Evolutionary conservation across 352 stramenopile genomes (phyloP).

Genomic region (Phytopythium helicoides): DNA sequence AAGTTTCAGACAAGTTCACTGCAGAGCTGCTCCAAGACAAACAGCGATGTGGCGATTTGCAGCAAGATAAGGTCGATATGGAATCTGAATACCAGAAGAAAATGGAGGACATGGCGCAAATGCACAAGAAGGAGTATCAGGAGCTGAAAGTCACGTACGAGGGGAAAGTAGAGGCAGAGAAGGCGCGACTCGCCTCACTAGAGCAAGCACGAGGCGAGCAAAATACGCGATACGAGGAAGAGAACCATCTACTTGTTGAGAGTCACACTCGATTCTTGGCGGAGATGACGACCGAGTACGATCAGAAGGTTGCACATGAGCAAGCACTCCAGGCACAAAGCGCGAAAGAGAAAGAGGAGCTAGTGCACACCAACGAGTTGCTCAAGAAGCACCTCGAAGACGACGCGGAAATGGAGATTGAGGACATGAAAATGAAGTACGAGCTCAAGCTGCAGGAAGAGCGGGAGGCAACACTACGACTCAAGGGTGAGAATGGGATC

Average conservation of each 20-base stretch:
- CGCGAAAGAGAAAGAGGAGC: slow-evolving; percentile 53
- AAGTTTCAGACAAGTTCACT: slow-evolving; percentile 93
- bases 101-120: slow-evolving; percentile 86
- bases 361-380: slow-evolving; percentile 88
- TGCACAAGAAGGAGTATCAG: slow-evolving; percentile 88
- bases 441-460: slow-evolving; percentile 90
- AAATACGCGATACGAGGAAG: slow-evolving; percentile 69
- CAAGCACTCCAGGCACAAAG: slow-evolving; percentile 69
- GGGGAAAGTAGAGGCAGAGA: slow-evolving; percentile 89
- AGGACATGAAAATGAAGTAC: slow-evolving; percentile 91
- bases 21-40: slow-evolving; percentile 92
- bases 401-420: slow-evolving; percentile 93
- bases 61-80: slow-evolving; percentile 90
- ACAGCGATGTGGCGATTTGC: slow-evolving; percentile 87
- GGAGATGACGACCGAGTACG: slow-evolving; percentile 92
- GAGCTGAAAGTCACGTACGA: slow-evolving; percentile 91
- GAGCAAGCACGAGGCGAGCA: slow-evolving; percentile 72
- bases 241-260: slow-evolving; percentile 76
- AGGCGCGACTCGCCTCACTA: slow-evolving; percentile 85
- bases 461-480: slow-evolving; percentile 87
- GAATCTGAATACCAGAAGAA: slow-evolving; percentile 91
- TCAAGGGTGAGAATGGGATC: slow-evolving; percentile 96
- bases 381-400: slow-evolving; percentile 92
- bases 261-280: slow-evolving; percentile 84
- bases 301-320: slow-evolving; percentile 87